Evolutionary conservation across 1,284 basidiomycete species (phyloP), one percentile per base, ranked within the genome.

Genomic region (Ustilago lituana): DNA sequence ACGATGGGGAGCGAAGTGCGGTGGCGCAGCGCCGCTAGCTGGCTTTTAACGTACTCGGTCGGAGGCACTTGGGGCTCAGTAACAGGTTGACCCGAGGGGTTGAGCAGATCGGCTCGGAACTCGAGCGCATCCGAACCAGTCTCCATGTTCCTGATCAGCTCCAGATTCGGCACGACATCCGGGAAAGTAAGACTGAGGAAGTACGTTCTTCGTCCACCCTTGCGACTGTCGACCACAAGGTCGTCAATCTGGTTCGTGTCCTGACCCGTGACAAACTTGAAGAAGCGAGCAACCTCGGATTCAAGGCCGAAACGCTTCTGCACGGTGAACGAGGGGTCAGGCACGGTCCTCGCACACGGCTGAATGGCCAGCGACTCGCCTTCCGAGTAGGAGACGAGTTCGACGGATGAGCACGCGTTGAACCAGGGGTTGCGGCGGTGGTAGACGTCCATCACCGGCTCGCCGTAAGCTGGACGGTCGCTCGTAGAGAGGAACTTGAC

Each of bases 141-240:
- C 0, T 88, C 88, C 61, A 97, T 84, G 50, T 89, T 87, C 10
- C 90, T 87, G 48, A 98, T 87, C 36, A 89, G 83, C 11, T 86
- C 83, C 32, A 95, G 85, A 0, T 90, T 89, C 4, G 88, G 87
- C 0, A 86, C 88, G 68, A 97, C 80, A 80, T 96, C 91, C 0
- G 94, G 92, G 84, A 94, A 94, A 0, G 95, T 97, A 63, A 98
- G 85, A 9, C 90, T 91, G 33, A 98, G 85, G 87, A 98, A 97
- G 83, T 94, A 93, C 0, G 93, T 92, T n/a, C 47, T 57, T 8
- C 63, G 57, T 11, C 62, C 68, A 14, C 33, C 39, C 23, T 61
- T 59, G 14, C 46, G 40, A 23, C 51, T 54, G 50, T 54, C 65
- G 7, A 54, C 43, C 3, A 60, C 83, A 14, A 92, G 83, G 35